Percentiles rank a stretch among this genome's conserved stretches.
Conservation (phyloP, 2,329 filamentous ascomycete genomes). For the Colletotrichum nymphaeae region DNA sequence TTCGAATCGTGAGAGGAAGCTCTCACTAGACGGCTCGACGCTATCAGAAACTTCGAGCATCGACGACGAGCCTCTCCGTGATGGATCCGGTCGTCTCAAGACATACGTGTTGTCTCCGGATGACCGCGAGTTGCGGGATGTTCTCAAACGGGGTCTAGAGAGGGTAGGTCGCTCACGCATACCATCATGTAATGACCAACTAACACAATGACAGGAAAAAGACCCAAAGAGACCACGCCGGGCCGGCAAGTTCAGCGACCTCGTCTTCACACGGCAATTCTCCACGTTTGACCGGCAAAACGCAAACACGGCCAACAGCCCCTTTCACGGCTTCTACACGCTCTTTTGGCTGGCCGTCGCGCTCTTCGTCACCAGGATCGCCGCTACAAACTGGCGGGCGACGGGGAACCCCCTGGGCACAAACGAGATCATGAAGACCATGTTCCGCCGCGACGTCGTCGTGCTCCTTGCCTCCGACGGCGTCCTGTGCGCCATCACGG, state of each 20-base stretch:
- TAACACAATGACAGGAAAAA: conserved; percentile 12
- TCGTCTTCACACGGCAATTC: conserved; percentile 79
- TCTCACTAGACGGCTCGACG: conserved; percentile 27
- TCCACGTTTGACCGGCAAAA: conserved; percentile 82
- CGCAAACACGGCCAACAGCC: conserved; percentile 70
- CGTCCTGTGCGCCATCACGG: conserved; percentile 74
- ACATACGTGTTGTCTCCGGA: conserved; percentile 44
- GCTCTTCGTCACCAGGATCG: conserved; percentile 74
- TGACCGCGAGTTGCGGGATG: conserved; percentile 38
- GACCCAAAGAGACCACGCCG: conserved; percentile 23
- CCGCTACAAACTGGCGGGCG: conserved; percentile 74
- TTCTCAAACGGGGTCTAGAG: conserved; percentile 30
- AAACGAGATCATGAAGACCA: conserved; percentile 78
- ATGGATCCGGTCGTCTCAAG: conserved; percentile 13
- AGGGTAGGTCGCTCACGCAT: conserved; percentile 7
- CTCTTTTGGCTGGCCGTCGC: conserved; percentile 81
- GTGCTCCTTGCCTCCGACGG: conserved; percentile 73
- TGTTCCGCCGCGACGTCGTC: conserved; percentile 67
- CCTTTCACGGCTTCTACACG: conserved; percentile 84
- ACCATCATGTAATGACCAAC: neutral
- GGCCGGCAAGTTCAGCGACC: conserved; percentile 52
- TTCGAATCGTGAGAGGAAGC: conserved; percentile 1
- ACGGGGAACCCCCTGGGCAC: conserved; percentile 76
- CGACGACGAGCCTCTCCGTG: conserved; percentile 20
- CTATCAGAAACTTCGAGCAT: conserved; percentile 27